Evolutionary conservation across 75 land plant species (phyloP), one percentile per base, ranked within the genome.

Genomic region (Selaginella tamariscina): DNA sequence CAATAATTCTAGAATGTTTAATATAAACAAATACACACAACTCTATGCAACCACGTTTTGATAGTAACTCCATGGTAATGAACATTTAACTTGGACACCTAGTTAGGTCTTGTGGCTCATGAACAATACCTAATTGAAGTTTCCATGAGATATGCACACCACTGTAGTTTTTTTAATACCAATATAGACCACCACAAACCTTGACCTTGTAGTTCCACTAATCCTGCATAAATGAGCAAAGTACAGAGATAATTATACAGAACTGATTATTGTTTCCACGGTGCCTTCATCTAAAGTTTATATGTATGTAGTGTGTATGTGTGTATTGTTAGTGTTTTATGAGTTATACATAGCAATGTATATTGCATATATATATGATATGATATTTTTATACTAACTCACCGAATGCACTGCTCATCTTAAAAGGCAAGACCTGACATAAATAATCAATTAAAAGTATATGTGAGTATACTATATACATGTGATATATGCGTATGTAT

Each of bases 11-110:
- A 59, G 62, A 2, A 59, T 5, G 18, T 59, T 27, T 27, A 59
- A 5, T 9, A 59, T 5, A 29, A 80, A n/a, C n/a, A n/a, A n/a
- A n/a, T n/a, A n/a, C 96, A 69, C 74, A 91, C 96, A 91, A 73
- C 96, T 91, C 15, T 86, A 85, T 27, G 96, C 87, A 32, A 91
- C 96, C 59, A 88, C 96, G 79, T 91, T 91, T 77, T 87, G 91
- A 63, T 91, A 91, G 72, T 91, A 91, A 65, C 72, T 91, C 96
- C 91, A 91, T 54, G 88, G 88, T 29, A 87, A 82, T 56, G 88
- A 79, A 22, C 96, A 86, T 22, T 68, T 77, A 59, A 91, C 67
- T 68, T 56, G 72, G 26, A 85, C 74, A 5, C 91, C 88, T 0
- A 39, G 91, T 91, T 56, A 91, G 73, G 15, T 77, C 77, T 32